A percentile compares a stretch with the other conserved stretches of the same genome.
Conservation (phyloP, 805 yeast species). For the Ogataea pilisensis region DNA sequence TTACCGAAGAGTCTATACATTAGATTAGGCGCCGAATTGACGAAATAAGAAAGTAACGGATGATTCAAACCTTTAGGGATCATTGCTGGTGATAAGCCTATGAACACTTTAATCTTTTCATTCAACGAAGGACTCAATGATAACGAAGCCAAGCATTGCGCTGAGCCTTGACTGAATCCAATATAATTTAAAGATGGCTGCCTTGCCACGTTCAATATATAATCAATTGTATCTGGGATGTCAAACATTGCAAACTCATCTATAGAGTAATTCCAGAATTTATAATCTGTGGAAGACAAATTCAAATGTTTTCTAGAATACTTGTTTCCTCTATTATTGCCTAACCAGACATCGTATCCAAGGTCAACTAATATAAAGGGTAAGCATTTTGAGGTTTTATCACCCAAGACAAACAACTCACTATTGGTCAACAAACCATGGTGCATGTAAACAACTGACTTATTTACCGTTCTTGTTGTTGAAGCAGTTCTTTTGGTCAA, state of each 20-base stretch:
- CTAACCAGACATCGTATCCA: conserved; percentile 94
- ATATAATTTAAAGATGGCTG: conserved; percentile 53
- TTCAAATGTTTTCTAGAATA: conserved; percentile 75
- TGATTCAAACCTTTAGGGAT: conserved; percentile 78
- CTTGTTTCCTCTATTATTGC: conserved; percentile 88
- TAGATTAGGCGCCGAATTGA: conserved; percentile 71
- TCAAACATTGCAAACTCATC: conserved; percentile 92
- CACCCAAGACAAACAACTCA: conserved; percentile 54
- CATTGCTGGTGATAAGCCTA: conserved; percentile 92
- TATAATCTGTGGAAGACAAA: conserved; percentile 34
- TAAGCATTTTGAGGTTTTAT: conserved; percentile 42
- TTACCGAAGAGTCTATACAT: conserved; percentile 71
- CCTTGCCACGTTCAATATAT: conserved; percentile 53
- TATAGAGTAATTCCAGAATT: conserved; percentile 86
- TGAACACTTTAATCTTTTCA: conserved; percentile 48
- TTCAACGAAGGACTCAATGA: conserved; percentile 64
- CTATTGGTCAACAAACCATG: conserved; percentile 87
- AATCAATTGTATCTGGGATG: conserved; percentile 79
- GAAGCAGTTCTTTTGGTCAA: conserved; percentile 23
- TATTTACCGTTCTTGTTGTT: not conserved
- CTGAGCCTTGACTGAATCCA: conserved; percentile 93
- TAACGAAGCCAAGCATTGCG: conserved; percentile 85
- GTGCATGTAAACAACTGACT: conserved; percentile 68
- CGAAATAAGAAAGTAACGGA: conserved; percentile 40
- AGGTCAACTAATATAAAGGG: conserved; percentile 72